Base-by-base conservation (phyloP, 2,329 filamentous ascomycete genomes). In the Phaeophleospora eucalypticola region DNA sequence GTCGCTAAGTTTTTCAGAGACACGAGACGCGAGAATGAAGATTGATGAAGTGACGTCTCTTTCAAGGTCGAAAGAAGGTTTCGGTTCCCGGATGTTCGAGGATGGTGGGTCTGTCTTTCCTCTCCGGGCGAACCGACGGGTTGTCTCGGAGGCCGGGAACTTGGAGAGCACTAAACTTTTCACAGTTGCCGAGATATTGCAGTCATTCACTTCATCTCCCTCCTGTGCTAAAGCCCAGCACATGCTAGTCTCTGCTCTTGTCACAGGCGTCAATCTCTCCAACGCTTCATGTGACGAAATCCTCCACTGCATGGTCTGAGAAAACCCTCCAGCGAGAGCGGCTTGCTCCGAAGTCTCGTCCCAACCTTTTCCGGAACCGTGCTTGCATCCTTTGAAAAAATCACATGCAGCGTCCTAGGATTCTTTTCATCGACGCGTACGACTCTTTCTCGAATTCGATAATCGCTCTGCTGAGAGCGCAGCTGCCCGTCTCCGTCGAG, bases 371-470 rank as follows among this genome's bases (percentile, higher is more conserved):
- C n/a, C n/a, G n/a, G n/a, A n/a, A n/a, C n/a, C n/a, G n/a, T n/a
- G n/a, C n/a, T n/a, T n/a, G n/a, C n/a, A n/a, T n/a, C n/a, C n/a
- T n/a, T n/a, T n/a, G n/a, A 18, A 33, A 32, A 44, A 43, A 45
- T 33, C 52, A 55, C 51, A 62, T 63, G 59, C 56, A 53, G 46
- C 53, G 36, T 43, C 55, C 53, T 40, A 59, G 56, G 34, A 50
- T 97, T 52, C 80, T 97, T 53, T 95, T 95, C 70, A 77, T 98
- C 57, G 93, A 97, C 67, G 90, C 91, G 52, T 95, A 95, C 69
- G 93, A 98, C 72, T 96, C 90, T 35, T 98, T 96, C 70, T 88
- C 89, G 45, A 90, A 95, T 71, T 97, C 96, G 71, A 93, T 97
- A 60, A 82, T 94, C 43, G 83, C 87, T 4, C 79, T 95, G 27